These are phyloP conservation scores for Ceriops decandra DNA, from an alignment of 345 rosid genomes.

Conservation along the genomic window DNA sequence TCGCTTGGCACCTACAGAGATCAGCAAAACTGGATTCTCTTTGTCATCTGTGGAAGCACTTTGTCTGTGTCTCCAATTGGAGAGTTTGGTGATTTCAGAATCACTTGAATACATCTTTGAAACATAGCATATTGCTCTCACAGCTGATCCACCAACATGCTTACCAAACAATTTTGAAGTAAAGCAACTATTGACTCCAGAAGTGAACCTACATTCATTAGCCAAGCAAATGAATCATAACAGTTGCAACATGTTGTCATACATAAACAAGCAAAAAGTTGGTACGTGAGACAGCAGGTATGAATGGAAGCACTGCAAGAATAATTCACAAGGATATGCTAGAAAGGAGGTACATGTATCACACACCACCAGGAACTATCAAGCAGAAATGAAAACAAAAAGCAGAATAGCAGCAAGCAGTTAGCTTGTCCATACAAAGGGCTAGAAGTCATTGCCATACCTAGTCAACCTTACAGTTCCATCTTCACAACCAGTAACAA, in stretches of 20 bases:
- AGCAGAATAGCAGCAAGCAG: neutral
- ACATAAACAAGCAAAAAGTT: neutral
- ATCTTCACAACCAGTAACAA: slow-evolving; percentile 97
- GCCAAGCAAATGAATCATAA: slow-evolving; percentile 8
- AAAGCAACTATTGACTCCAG: slow-evolving; percentile 58
- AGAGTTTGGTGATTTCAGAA: slow-evolving; percentile 26
- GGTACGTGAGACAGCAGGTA: neutral
- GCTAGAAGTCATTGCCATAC: slow-evolving; percentile 29
- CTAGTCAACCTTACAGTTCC: slow-evolving; percentile 95
- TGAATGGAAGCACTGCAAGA: neutral
- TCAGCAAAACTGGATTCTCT: slow-evolving; percentile 54
- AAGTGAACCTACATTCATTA: slow-evolving; percentile 47
- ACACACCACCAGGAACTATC: neutral
- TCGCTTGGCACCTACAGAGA: slow-evolving; percentile 92
- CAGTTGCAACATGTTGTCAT: neutral
- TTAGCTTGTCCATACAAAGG: slow-evolving; percentile 1
- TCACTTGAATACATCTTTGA: slow-evolving; percentile 44
- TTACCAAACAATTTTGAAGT: slow-evolving; percentile 84
- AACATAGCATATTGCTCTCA: slow-evolving; percentile 78
- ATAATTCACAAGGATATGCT: neutral
- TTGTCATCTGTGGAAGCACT: slow-evolving; percentile 26
- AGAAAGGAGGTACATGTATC: neutral
- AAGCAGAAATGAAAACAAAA: neutral
- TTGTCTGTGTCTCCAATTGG: slow-evolving; percentile 21
- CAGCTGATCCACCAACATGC: slow-evolving; percentile 98